A percentile compares a stretch with the other conserved stretches of the same genome.
These are phyloP conservation scores for Chrysochromulina tobinii DNA, from an alignment of 78 protist genomes.

Conservation along the genomic window DNA sequence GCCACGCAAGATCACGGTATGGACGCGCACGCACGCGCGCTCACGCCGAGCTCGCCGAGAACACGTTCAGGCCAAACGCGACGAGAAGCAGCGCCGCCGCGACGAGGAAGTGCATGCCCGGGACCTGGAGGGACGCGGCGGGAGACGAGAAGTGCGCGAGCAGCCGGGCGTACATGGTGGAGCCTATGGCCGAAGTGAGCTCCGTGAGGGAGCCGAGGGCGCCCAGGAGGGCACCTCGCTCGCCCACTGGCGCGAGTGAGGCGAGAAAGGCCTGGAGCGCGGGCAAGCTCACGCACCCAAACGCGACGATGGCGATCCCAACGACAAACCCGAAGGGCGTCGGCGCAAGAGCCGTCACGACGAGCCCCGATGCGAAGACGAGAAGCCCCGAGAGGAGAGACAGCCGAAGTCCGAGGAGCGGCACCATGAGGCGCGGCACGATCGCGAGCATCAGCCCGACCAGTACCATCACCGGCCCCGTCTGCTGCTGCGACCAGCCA, in stretches of 20 bases:
- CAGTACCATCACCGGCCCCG: not conserved
- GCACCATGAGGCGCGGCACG: not conserved
- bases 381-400: not conserved
- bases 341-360: not conserved
- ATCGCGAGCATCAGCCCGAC: not conserved
- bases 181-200: not conserved
- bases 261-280: not conserved
- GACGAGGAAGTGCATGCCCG: not conserved
- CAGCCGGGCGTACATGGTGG: not conserved
- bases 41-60: too few species aligned
- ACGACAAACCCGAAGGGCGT: not conserved
- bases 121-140: not conserved
- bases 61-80: not conserved
- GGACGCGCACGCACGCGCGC: too few species aligned
- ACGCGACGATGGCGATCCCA: not conserved
- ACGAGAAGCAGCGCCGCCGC: not conserved
- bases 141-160: not conserved
- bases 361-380: not conserved
- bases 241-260: not conserved
- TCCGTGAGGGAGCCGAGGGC: not conserved
- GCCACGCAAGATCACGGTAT: too few species aligned
- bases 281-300: not conserved
- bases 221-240: not conserved
- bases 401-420: not conserved
- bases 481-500: not conserved